phyloP scores from a whole-genome alignment of 176 grass and related monocot species.

The Juncus effusus region DNA sequence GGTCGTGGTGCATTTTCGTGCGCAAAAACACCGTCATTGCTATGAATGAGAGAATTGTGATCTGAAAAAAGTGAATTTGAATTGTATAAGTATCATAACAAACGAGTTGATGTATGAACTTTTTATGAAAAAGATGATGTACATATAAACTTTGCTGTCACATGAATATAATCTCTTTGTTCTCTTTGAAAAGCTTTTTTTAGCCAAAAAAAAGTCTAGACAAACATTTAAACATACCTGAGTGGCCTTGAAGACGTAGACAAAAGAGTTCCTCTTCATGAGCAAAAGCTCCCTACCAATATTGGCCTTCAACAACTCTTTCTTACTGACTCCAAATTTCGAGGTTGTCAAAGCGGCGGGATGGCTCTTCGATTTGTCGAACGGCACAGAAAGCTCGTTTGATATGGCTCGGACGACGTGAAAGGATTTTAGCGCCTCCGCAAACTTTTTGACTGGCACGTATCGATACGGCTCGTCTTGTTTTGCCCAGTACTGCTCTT shows the following conservation, averaged over 20 bases:
- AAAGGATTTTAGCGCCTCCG: constrained; percentile 33
- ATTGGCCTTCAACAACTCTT: constrained; percentile 35
- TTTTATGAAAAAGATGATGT: too few relatives aligned
- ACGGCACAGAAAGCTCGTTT: constrained; percentile 25
- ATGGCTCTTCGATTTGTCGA: constrained; percentile 32
- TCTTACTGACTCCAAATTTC: constrained; percentile 28
- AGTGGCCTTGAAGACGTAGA: constrained; percentile 28
- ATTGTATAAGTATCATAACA: background rate
- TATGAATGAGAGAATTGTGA: constrained; percentile 44
- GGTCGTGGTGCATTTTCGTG: constrained; percentile 54
- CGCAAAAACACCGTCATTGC: constrained; percentile 74
- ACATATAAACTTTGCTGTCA: too few relatives aligned
- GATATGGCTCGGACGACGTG: constrained; percentile 24
- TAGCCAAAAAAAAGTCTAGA: too few relatives aligned
- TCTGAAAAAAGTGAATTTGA: constrained; percentile 34
- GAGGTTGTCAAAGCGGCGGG: constrained; percentile 36
- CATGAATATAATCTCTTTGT: too few relatives aligned
- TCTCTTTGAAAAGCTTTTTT: too few relatives aligned
- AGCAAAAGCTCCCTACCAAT: constrained; percentile 35
- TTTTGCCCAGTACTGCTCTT: constrained; percentile 34
- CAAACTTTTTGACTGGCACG: constrained; percentile 36
- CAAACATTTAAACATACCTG: constrained; percentile 9
- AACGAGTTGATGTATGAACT: too few relatives aligned
- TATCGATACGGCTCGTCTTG: constrained; percentile 32
- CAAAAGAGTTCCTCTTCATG: constrained; percentile 45